Conservation (phyloP, 2,329 filamentous ascomycete genomes). For the Pyrenochaeta sp. region DNA sequence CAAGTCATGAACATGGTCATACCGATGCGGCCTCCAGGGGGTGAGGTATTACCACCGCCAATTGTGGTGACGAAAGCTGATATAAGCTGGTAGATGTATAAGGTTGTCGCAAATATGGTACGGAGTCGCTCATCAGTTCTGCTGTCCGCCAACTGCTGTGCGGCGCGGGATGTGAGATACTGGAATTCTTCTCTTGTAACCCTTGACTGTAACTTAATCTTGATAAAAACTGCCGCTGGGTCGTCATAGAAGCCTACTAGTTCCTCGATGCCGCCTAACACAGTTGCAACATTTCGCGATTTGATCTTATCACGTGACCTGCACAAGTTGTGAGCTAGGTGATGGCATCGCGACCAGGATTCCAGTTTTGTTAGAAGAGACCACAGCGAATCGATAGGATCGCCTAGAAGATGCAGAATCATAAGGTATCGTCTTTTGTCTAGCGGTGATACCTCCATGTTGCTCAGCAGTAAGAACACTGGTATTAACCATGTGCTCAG, state of each 20-base stretch:
- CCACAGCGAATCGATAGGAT: slow-evolving; percentile 32
- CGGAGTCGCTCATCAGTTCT: slow-evolving; percentile 24
- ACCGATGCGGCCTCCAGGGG: slow-evolving; percentile 30
- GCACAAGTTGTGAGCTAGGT: not conserved
- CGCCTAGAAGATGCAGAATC: slow-evolving; percentile 28
- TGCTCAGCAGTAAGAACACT: slow-evolving; percentile 27
- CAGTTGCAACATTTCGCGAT: slow-evolving; percentile 10
- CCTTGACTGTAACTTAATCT: not conserved
- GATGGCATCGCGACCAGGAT: slow-evolving; percentile 20
- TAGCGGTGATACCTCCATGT: slow-evolving; percentile 31
- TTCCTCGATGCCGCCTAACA: slow-evolving; percentile 18
- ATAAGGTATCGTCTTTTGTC: slow-evolving; percentile 23
- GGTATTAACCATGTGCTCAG: slow-evolving; percentile 30
- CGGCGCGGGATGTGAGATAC: slow-evolving; percentile 3
- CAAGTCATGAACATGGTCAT: slow-evolving; percentile 32
- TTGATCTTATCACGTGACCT: not conserved
- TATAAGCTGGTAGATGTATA: slow-evolving; percentile 24
- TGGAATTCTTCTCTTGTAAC: not conserved
- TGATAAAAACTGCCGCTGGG: slow-evolving; percentile 5
- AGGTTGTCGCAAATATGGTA: slow-evolving; percentile 18
- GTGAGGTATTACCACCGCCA: slow-evolving; percentile 21
- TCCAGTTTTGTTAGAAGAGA: slow-evolving; percentile 25
- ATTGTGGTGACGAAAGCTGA: slow-evolving; percentile 16
- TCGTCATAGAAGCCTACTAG: slow-evolving; percentile 11
- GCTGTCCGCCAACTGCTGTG: slow-evolving; percentile 17